Percentiles rank a stretch among this genome's conserved stretches.
phyloP scores from a whole-genome alignment of 768 basidiomycete species.

The Auricularia sp. region DNA sequence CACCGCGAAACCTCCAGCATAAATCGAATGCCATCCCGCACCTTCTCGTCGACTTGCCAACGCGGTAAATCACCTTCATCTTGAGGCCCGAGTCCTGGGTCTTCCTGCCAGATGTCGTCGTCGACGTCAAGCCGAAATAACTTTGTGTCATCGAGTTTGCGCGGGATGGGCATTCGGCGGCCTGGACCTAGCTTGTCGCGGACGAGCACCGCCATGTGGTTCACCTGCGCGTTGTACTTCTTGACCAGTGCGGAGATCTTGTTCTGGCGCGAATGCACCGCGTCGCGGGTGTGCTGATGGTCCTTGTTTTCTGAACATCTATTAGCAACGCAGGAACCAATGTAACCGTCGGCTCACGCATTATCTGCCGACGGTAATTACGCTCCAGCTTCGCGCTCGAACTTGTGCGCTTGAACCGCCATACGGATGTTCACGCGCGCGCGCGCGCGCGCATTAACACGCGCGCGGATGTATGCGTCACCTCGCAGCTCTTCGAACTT shows the following conservation, averaged over 20 bases:
- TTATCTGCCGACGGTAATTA: not conserved
- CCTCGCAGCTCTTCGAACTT: not conserved
- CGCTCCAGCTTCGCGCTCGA: not conserved
- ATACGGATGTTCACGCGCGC: not conserved
- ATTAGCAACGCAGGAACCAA: too few species aligned
- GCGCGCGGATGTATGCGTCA: not conserved
- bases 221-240: not conserved
- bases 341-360: too few species aligned
- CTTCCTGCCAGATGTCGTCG: conserved; percentile 1
- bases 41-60: not conserved
- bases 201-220: not conserved
- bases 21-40: not conserved
- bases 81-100: not conserved
- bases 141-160: not conserved
- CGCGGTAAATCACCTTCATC: not conserved
- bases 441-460: not conserved
- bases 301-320: not conserved
- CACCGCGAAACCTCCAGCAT: not conserved
- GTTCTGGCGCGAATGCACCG: not conserved
- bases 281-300: not conserved
- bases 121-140: not conserved
- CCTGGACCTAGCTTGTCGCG: not conserved
- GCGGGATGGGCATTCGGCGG: not conserved
- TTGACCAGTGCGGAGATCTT: not conserved
- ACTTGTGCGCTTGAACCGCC: not conserved